Conservation (phyloP, 192 early-diverging fungal genomes). For the Coemansia sp. region DNA sequence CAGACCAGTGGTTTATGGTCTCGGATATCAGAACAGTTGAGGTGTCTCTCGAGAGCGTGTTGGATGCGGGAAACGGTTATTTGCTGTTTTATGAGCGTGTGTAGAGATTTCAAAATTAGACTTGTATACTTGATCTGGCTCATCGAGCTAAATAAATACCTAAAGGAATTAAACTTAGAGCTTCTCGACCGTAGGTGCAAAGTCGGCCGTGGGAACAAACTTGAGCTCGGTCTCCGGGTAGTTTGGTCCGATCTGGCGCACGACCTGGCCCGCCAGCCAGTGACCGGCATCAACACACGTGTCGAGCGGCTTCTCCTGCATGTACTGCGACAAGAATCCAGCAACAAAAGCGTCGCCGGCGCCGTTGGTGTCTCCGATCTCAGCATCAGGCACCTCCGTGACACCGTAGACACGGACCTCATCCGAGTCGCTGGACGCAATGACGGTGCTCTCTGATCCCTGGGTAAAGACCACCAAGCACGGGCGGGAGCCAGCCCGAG, state of each 20-base stretch:
- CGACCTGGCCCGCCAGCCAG: slow-evolving; percentile 86
- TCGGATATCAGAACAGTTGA: slow-evolving; percentile 56
- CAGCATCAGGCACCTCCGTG: slow-evolving; percentile 55
- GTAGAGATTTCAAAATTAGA: slow-evolving; percentile 2
- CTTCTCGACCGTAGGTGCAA: slow-evolving; percentile 39
- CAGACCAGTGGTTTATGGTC: slow-evolving; percentile 60
- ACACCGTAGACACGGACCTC: slow-evolving; percentile 61
- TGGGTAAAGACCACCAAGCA: slow-evolving; percentile 94
- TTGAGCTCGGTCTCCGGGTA: slow-evolving; percentile 60
- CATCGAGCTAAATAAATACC: background rate
- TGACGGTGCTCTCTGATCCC: slow-evolving; percentile 50
- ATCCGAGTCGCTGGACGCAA: slow-evolving; percentile 62
- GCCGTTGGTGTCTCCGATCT: slow-evolving; percentile 96
- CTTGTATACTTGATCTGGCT: background rate
- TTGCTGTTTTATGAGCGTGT: slow-evolving; percentile 55
- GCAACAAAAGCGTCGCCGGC: slow-evolving; percentile 97
- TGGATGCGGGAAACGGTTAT: slow-evolving; percentile 49
- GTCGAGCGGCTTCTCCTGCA: slow-evolving; percentile 66
- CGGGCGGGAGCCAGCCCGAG: slow-evolving; percentile 72
- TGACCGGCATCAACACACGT: slow-evolving; percentile 80
- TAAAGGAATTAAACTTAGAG: slow-evolving; percentile 12
- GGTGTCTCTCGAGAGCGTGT: slow-evolving; percentile 42
- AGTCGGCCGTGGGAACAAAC: slow-evolving; percentile 27
- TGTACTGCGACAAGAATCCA: slow-evolving; percentile 84
- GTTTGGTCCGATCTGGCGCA: slow-evolving; percentile 72